Evolutionary conservation across 192 early-diverging fungal genomes (phyloP).

Genomic region (Gaertneriomyces semiglobifer): DNA sequence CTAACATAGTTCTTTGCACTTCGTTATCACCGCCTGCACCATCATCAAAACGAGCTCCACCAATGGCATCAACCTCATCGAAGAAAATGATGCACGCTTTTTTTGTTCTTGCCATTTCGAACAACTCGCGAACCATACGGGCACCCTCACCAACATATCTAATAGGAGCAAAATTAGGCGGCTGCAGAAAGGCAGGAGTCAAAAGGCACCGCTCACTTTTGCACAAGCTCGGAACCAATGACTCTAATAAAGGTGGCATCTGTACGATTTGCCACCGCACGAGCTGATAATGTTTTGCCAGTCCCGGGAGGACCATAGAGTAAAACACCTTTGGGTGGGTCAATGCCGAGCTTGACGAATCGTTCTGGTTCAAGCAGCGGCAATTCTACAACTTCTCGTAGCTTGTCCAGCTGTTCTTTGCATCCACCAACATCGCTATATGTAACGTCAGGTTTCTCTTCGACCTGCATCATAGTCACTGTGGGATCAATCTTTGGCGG

Average conservation of each 20-base stretch:
- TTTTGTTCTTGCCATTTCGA: conserved; percentile 99
- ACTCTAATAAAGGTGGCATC: conserved; percentile 99
- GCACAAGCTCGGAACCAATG: conserved; percentile 98
- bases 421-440: conserved; percentile 99
- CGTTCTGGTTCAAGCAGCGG: conserved; percentile 94
- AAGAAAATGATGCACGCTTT: conserved; percentile 99
- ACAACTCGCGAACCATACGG: conserved; percentile 98
- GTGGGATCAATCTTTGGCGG: conserved; percentile 99
- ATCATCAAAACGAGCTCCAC: conserved; percentile 90
- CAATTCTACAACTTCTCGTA: conserved; percentile 97
- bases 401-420: conserved; percentile 99
- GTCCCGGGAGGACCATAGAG: conserved; percentile 90
- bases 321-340: conserved; percentile 98
- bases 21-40: conserved; percentile 99
- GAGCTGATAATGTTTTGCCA: conserved; percentile 95
- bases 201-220: conserved; percentile 86
- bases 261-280: conserved; percentile 98
- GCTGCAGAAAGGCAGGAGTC: background rate
- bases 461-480: conserved; percentile 99
- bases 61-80: conserved; percentile 99
- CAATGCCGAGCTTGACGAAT: conserved; percentile 97
- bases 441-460: conserved; percentile 99
- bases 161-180: conserved; percentile 2
- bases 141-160: conserved; percentile 98
- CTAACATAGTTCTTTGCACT: conserved; percentile 99